Base-by-base conservation (phyloP, 2,329 filamentous ascomycete genomes). In the Metarhizium robertsii region DNA sequence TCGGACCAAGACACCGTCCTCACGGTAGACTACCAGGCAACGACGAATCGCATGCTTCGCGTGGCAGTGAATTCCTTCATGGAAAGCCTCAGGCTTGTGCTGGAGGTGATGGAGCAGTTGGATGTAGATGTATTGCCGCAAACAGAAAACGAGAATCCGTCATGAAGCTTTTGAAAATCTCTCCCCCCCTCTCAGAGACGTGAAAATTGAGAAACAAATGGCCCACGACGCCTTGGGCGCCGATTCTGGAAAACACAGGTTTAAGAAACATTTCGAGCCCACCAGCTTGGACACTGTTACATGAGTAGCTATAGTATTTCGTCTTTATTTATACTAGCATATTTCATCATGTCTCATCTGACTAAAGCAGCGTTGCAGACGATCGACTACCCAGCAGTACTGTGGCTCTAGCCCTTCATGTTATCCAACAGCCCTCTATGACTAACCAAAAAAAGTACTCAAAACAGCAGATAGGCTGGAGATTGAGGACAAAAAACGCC, bases 61-160 rank as follows among this genome's bases (percentile, higher is more conserved):
- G 94, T 99, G 2, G 89, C 92, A 3, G 92, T 96, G 55, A 97
- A 97, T 73, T 90, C 91, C 10, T 96, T 96, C 71, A 91, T 97
- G 79, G 92, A 97, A 65, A 95, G 87, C 62, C 70, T 96, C 55
- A 83, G 84, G 53, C 83, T 96, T 5, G 86, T 96, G 1, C 70
- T 96, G 46, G 88, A 91, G 54, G 88, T 95, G 16, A 96, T 96
- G 88, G 85, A 89, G 70, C 87, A 95, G 68, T 72, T 97, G 64
- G 92, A 97, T 71, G 82, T 85, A 30, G 92, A 96, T 73, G 86
- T 94, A 2, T 68, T 96, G 43, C 81, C 56, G 13, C 59, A 61
- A 51, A 55, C 62, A 54, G 55, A 61, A 60, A 53, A 56, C 57
- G 48, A 54, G 50, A 48, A 55, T 47, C 53, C 32, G 18, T 53